phyloP scores from a whole-genome alignment of 306 rosid species.

The Prunus armeniaca region DNA sequence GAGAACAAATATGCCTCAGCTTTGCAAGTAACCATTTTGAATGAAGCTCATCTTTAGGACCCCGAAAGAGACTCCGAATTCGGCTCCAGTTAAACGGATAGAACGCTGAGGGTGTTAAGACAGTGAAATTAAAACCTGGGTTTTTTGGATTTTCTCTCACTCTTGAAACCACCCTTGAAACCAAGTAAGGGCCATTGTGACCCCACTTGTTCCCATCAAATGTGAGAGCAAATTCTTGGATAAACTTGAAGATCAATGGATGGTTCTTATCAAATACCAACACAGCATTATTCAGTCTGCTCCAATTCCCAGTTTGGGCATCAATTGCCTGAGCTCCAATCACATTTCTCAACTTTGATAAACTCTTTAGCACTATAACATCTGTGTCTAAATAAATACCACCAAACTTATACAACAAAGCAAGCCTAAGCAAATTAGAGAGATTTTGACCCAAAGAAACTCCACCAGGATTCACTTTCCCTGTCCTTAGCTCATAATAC shows the following conservation, averaged over 20 bases:
- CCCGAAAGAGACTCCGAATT: conserved; percentile 47
- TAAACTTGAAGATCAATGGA: conserved; percentile 69
- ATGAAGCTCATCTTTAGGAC: conserved; percentile 50
- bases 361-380: conserved; percentile 59
- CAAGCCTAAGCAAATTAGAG: conserved; percentile 78
- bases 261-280: conserved; percentile 76
- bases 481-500: conserved; percentile 51
- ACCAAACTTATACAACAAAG: conserved; percentile 69
- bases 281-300: conserved; percentile 82
- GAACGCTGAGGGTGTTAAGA: conserved; percentile 72
- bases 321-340: conserved; percentile 87
- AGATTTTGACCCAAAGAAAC: conserved; percentile 84
- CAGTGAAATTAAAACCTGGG: conserved; percentile 47
- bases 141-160: conserved; percentile 28
- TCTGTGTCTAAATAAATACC: conserved; percentile 77
- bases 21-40: conserved; percentile 58
- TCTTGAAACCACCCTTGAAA: conserved; percentile 82
- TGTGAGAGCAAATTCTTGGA: conserved; percentile 79
- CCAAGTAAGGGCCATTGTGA: conserved; percentile 90
- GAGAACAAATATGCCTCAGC: conserved; percentile 43
- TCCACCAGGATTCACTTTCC: conserved; percentile 72
- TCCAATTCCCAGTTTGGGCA: conserved; percentile 62
- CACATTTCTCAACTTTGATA: conserved; percentile 64
- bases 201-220: conserved; percentile 97
- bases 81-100: conserved; percentile 85